Conservation (phyloP, 495 filamentous ascomycete genomes). For the Hypoxylon fuscum region DNA sequence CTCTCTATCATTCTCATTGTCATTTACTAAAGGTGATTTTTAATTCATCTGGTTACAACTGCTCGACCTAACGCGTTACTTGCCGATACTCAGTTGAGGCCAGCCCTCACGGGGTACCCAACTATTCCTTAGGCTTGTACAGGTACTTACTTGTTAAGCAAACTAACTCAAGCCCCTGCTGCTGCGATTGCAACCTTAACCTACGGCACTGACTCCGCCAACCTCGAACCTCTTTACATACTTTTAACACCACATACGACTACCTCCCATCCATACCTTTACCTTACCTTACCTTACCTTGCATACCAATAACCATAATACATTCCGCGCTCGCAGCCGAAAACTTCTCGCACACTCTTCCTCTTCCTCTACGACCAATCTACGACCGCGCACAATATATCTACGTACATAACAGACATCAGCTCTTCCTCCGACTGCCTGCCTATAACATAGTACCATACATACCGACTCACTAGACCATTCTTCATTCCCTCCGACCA, state of each 20-base stretch:
- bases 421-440: constrained; percentile 31
- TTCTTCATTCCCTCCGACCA: constrained; percentile 20
- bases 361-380: constrained; percentile 29
- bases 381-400: constrained; percentile 25
- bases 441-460: too few relatives aligned
- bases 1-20: constrained; percentile 9
- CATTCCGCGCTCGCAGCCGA: constrained; percentile 22
- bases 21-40: too few relatives aligned
- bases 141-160: constrained; percentile 8
- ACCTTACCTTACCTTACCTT: too few relatives aligned
- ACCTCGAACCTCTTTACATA: constrained; percentile 6
- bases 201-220: constrained; percentile 20
- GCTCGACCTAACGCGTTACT: constrained; percentile 20
- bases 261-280: too few relatives aligned
- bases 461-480: constrained; percentile 13
- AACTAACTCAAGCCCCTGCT: constrained; percentile 9
- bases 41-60: constrained; percentile 12
- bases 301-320: too few relatives aligned
- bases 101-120: constrained; percentile 36
- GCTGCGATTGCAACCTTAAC: constrained; percentile 23
- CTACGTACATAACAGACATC: constrained; percentile 29
- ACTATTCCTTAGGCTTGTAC: constrained; percentile 5
- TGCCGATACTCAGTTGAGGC: constrained; percentile 28
- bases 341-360: constrained; percentile 14
- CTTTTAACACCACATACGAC: not conserved